Evolutionary conservation across 2,329 filamentous ascomycete genomes (phyloP).

Genomic region (Scorias spongiosa): DNA sequence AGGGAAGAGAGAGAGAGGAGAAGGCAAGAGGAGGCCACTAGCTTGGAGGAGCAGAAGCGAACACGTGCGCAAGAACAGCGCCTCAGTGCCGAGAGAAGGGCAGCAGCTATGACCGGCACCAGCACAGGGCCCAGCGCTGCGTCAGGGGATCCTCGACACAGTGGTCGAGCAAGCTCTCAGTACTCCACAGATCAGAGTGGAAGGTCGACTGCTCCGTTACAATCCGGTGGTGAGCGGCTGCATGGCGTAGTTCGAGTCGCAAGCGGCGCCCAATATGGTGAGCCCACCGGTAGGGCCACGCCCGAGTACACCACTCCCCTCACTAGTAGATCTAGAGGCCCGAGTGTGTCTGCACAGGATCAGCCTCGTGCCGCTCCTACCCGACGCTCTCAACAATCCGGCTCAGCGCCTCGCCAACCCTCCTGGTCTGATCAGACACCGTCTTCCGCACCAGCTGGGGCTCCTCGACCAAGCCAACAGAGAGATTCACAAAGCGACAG

Average conservation of each 20-base stretch:
- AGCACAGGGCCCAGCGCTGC: not conserved
- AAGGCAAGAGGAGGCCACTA: conserved; percentile 44
- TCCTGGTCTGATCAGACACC: conserved; percentile 4
- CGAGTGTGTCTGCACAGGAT: conserved; percentile 10
- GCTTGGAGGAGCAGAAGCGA: conserved; percentile 34
- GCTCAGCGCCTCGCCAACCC: conserved; percentile 11
- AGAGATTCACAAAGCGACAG: conserved; percentile 3
- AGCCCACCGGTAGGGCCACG: conserved; percentile 16
- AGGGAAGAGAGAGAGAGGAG: conserved; percentile 61
- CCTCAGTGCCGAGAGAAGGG: conserved; percentile 45
- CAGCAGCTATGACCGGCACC: conserved; percentile 20
- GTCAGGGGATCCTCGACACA: conserved; percentile 6
- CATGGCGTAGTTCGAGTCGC: conserved; percentile 14
- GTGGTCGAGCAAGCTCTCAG: conserved; percentile 12
- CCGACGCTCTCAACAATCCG: conserved; percentile 10
- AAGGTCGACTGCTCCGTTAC: not conserved
- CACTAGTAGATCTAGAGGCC: conserved; percentile 6
- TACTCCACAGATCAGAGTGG: conserved; percentile 12
- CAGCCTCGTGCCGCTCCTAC: conserved; percentile 12
- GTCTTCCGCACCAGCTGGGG: not conserved
- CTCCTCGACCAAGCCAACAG: conserved; percentile 1
- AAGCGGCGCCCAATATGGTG: conserved; percentile 11
- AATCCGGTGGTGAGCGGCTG: not conserved
- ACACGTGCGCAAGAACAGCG: conserved; percentile 38
- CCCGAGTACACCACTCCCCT: conserved; percentile 7